These are phyloP conservation scores for Marchantia paleacea DNA, from an alignment of 225 moss, liverwort and hornwort species.

Conservation along the genomic window DNA sequence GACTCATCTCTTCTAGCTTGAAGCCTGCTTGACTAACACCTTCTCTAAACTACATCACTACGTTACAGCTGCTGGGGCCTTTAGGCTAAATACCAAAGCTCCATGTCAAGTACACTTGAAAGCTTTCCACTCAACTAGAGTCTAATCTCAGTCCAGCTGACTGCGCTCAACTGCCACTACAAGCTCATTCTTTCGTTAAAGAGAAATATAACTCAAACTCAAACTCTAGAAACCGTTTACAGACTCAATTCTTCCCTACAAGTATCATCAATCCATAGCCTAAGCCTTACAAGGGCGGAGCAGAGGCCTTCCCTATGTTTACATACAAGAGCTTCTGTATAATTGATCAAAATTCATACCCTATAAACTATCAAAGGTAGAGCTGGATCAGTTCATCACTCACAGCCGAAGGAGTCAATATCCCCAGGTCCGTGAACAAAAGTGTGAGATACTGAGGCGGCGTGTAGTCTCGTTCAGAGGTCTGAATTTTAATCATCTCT, in stretches of 20 bases:
- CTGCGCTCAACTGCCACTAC: not conserved
- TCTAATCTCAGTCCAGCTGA: not conserved
- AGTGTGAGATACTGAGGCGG: slow-evolving; percentile 64
- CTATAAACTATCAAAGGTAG: slow-evolving; percentile 41
- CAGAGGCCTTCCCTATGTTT: not conserved
- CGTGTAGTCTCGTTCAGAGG: slow-evolving; percentile 62
- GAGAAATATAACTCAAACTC: not conserved
- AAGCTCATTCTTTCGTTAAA: not conserved
- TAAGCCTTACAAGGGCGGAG: not conserved
- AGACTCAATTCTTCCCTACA: not conserved
- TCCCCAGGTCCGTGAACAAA: slow-evolving; percentile 73
- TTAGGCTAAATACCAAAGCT: not conserved
- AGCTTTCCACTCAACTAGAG: not conserved
- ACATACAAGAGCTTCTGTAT: not conserved
- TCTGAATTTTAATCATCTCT: slow-evolving; percentile 45
- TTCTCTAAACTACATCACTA: not conserved
- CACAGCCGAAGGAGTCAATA: slow-evolving; percentile 68
- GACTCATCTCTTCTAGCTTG: not conserved
- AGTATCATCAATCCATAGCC: not conserved
- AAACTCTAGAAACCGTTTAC: not conserved
- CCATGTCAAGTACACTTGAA: not conserved
- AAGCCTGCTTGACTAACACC: not conserved
- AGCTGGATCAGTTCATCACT: slow-evolving; percentile 77
- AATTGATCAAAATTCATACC: not conserved
- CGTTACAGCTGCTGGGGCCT: slow-evolving; percentile 1